phyloP scores from a whole-genome alignment of 768 basidiomycete species.

The Lactarius tabidus region DNA sequence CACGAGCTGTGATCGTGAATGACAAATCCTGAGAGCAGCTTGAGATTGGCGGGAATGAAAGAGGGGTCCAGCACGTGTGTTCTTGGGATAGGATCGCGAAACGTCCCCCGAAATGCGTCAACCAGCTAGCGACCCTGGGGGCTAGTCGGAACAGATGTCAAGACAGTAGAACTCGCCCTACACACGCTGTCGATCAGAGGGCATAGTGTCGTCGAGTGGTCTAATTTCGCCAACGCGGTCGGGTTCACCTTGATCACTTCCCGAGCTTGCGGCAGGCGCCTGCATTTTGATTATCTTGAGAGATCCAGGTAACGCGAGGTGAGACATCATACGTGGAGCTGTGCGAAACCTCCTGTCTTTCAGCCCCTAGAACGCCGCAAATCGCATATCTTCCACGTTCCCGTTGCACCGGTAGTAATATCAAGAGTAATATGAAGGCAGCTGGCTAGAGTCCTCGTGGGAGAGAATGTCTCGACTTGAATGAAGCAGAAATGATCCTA shows the following conservation, averaged over 20 bases:
- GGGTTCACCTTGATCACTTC: constrained; percentile 4
- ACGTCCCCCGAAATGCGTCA: not conserved
- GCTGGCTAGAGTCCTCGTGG: not conserved
- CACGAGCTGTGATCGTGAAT: constrained; percentile 4
- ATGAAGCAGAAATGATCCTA: not conserved
- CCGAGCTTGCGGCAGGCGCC: not conserved
- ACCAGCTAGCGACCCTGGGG: not conserved
- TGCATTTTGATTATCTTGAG: not conserved
- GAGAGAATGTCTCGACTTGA: not conserved
- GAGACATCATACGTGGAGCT: constrained; percentile 10
- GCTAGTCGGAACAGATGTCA: not conserved
- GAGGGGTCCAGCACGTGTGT: constrained; percentile 17
- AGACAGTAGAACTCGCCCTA: not conserved
- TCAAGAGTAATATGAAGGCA: constrained; percentile 9
- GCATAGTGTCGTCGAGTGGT: not conserved
- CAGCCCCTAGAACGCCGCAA: constrained; percentile 11
- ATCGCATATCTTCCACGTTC: not conserved
- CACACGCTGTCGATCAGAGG: constrained; percentile 16
- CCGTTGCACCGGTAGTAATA: constrained; percentile 1
- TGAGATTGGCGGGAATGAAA: constrained; percentile 16
- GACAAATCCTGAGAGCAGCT: constrained; percentile 10
- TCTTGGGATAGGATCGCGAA: not conserved
- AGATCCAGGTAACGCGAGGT: not conserved
- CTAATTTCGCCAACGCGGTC: not conserved
- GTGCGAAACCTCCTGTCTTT: constrained; percentile 10